Conservation (phyloP, 2,329 filamentous ascomycete species). For the Leptographium flavum region DNA sequence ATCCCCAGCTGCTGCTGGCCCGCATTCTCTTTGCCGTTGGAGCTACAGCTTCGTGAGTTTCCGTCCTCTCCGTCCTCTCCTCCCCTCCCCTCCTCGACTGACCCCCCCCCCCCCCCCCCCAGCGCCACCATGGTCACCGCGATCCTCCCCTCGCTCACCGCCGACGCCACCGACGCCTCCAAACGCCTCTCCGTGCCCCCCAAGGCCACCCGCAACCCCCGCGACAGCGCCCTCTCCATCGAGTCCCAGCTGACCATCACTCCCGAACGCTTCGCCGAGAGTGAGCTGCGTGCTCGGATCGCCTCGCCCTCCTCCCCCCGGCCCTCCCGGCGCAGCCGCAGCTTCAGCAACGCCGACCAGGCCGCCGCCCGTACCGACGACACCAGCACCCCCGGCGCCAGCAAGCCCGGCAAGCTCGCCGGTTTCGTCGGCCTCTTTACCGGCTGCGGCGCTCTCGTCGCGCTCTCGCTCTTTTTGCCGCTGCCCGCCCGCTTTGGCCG, state of each 20-base stretch:
- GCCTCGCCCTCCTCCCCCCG: constrained; percentile 14
- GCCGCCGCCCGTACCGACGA: constrained; percentile 4
- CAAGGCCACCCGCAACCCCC: constrained; percentile 25
- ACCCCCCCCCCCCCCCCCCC: neutral
- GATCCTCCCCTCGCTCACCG: constrained; percentile 61
- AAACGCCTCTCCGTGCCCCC: constrained; percentile 13
- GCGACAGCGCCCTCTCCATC: constrained; percentile 51
- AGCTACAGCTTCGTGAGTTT: constrained; percentile 64
- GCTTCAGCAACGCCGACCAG: constrained; percentile 11
- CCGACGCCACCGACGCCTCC: constrained; percentile 23
- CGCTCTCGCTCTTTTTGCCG: constrained; percentile 69
- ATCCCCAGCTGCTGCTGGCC: constrained; percentile 75
- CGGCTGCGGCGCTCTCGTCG: constrained; percentile 78
- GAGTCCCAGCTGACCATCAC: constrained; percentile 66
- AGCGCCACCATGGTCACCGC: constrained; percentile 93
- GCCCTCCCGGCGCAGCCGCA: neutral
- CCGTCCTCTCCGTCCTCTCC: neutral
- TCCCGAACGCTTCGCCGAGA: constrained; percentile 37
- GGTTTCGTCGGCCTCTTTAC: constrained; percentile 88
- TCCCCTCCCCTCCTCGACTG: neutral
- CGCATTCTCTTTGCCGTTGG: constrained; percentile 81
- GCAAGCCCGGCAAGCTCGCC: constrained; percentile 51
- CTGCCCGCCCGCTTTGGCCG: constrained; percentile 68
- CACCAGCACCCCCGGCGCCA: constrained; percentile 14
- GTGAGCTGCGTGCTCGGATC: constrained; percentile 4